Evolutionary conservation across 805 yeast genomes (phyloP).

Genomic region (Ogataea kodamae): DNA sequence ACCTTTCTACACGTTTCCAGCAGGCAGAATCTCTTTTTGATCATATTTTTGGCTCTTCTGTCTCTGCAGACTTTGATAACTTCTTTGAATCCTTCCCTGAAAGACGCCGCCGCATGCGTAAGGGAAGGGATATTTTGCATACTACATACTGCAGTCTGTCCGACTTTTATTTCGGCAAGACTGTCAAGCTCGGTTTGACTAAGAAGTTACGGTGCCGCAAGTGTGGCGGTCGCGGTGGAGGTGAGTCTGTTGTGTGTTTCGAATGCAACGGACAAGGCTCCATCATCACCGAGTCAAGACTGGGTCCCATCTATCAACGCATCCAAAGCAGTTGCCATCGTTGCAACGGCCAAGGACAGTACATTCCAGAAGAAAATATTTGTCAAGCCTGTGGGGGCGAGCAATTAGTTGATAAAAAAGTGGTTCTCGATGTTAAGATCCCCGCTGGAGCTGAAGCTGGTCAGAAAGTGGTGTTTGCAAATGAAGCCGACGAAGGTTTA

Average conservation of each 20-base stretch:
- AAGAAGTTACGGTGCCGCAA: slow-evolving; percentile 45
- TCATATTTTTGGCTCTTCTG: slow-evolving; percentile 7
- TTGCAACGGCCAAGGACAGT: slow-evolving; percentile 42
- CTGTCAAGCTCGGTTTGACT: slow-evolving; percentile 50
- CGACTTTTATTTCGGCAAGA: slow-evolving; percentile 59
- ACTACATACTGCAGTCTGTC: slow-evolving; percentile 47
- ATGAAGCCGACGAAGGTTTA: slow-evolving; percentile 64
- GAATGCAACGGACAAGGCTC: slow-evolving; percentile 44
- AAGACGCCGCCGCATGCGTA: slow-evolving; percentile 17
- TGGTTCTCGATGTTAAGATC: slow-evolving; percentile 49
- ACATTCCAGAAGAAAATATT: slow-evolving; percentile 29
- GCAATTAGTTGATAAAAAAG: slow-evolving; percentile 45
- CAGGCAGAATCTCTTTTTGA: slow-evolving; percentile 7
- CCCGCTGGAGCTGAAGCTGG: slow-evolving; percentile 55
- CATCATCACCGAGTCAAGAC: slow-evolving; percentile 36
- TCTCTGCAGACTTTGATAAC: slow-evolving; percentile 1
- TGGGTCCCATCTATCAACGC: slow-evolving; percentile 44
- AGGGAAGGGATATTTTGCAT: slow-evolving; percentile 57
- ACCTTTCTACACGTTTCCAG: slow-evolving; percentile 1
- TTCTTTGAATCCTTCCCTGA: slow-evolving; percentile 3
- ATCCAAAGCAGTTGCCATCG: slow-evolving; percentile 42
- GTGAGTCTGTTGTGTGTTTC: slow-evolving; percentile 30
- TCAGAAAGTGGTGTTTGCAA: slow-evolving; percentile 48
- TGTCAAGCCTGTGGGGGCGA: slow-evolving; percentile 44
- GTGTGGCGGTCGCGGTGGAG: slow-evolving; percentile 55